Evolutionary conservation across 2,329 filamentous ascomycete genomes (phyloP).

Genomic region (Xylaria sp.): DNA sequence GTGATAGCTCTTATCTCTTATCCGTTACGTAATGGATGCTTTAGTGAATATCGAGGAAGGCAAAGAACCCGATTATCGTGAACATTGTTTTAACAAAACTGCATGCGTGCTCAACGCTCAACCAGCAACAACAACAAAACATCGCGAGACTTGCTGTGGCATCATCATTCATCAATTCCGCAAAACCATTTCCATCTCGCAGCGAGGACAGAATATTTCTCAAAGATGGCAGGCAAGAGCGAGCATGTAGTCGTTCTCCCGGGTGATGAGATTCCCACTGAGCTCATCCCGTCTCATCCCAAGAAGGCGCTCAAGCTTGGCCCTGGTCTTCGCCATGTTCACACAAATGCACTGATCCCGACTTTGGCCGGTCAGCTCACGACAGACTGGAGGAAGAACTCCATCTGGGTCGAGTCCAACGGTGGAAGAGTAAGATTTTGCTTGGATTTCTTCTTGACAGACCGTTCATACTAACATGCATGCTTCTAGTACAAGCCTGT

Average conservation of each 20-base stretch:
- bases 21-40: not conserved
- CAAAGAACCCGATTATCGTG: too few relatives aligned
- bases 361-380: slow-evolving; percentile 63
- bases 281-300: slow-evolving; percentile 60
- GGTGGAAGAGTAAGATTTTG: slow-evolving; percentile 56
- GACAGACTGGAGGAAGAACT: slow-evolving; percentile 66
- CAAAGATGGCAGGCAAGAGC: slow-evolving; percentile 45
- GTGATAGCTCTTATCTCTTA: not conserved
- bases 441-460: not conserved
- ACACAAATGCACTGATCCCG: slow-evolving; percentile 66
- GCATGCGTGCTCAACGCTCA: too few relatives aligned
- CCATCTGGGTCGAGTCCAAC: slow-evolving; percentile 69
- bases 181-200: slow-evolving; percentile 6
- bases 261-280: slow-evolving; percentile 66
- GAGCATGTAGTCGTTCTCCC: slow-evolving; percentile 68
- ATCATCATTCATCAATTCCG: not conserved
- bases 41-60: not conserved
- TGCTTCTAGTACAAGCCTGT: slow-evolving; percentile 66
- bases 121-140: too few relatives aligned
- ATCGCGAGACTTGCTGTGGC: too few relatives aligned
- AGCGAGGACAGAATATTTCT: slow-evolving; percentile 7
- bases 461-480: slow-evolving; percentile 23
- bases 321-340: slow-evolving; percentile 75
- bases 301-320: slow-evolving; percentile 74
- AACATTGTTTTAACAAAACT: too few relatives aligned